Evolutionary conservation across 2,329 filamentous ascomycete genomes (phyloP), one percentile per base, ranked within the genome.

Genomic region (Fusarium beomiforme): DNA sequence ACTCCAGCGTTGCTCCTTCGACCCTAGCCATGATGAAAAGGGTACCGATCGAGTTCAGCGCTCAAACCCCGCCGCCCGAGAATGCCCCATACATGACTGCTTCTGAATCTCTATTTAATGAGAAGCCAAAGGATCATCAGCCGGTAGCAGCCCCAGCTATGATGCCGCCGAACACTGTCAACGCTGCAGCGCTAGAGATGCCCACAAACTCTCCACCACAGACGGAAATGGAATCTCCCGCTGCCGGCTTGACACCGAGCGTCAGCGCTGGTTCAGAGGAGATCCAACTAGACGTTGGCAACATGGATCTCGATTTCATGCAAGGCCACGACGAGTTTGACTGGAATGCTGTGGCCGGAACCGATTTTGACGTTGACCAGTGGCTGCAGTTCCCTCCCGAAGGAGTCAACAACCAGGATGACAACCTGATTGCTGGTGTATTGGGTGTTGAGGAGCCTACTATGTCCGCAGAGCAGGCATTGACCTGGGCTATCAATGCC

Each of bases 341-440:
- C 69, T 88, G 86, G 86, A 85, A 86, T 69, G 83, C 84, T 23
- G 80, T 87, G 7, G 81, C 85, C 19, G 85, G 83, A 9, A 84
- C 85, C 12, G 86, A 87, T 66, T 84, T 89, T 64, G 87, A 89
- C 59, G 86, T 89, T 57, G 86, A 88, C 62, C 86, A 89, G 72
- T 89, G 86, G 85, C 81, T 89, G 24, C 85, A 89, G 64, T 89
- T 88, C 67, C 87, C 86, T 9, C 82, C 83, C 3, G 87, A 88
- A 53, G 84, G 83, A 10, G 81, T 81, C 14, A 83, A 80, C 64
- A 79, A 78, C 37, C 73, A 76, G 11, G 82, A 81, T n/a, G 82
- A 82, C 29, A 78, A 78, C 26, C 72, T 82, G 47, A 79, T 81
- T 70, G 76, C 76, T 10, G 78, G 76, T 9, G 74, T 82, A 26